These are phyloP conservation scores for Tribonema minus DNA, from an alignment of 108 stramenopile genomes.

Conservation along the genomic window DNA sequence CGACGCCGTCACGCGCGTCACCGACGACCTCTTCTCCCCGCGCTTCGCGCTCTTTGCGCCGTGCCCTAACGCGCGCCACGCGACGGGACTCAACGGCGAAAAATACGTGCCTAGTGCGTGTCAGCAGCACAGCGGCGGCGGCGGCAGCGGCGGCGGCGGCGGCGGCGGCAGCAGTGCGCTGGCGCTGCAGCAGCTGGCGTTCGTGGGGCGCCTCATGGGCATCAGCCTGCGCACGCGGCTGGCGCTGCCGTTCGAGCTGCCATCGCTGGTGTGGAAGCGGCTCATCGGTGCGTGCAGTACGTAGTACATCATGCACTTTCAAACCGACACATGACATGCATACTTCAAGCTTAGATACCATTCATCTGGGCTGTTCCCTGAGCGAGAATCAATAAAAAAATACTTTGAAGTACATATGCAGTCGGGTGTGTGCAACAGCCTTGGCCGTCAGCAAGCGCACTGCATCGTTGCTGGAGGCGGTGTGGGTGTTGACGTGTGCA, in stretches of 20 bases:
- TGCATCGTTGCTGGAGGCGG: no score
- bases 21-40: conserved; percentile 52
- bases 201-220: conserved; percentile 58
- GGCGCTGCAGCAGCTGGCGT: conserved; percentile 53
- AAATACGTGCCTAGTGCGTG: conserved; percentile 57
- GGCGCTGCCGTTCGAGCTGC: conserved; percentile 55
- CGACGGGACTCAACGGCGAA: conserved; percentile 44
- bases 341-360: no score
- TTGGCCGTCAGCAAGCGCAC: no score
- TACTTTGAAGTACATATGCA: no score
- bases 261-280: conserved; percentile 54
- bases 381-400: no score
- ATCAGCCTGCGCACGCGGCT: conserved; percentile 53
- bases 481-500: no score
- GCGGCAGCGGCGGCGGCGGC: no score
- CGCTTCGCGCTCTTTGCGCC: conserved; percentile 50
- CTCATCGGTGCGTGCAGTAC: conserved; percentile 28
- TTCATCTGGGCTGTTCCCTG: no score
- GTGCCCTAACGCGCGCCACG: conserved; percentile 51
- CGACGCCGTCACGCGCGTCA: conserved; percentile 55
- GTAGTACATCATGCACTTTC: no score
- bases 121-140: no score
- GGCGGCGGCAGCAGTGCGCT: conserved; percentile 45
- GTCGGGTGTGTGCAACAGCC: no score
- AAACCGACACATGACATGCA: no score